Base-by-base conservation (phyloP, 192 early-diverging fungal genomes). In the Coemansia sp. region DNA sequence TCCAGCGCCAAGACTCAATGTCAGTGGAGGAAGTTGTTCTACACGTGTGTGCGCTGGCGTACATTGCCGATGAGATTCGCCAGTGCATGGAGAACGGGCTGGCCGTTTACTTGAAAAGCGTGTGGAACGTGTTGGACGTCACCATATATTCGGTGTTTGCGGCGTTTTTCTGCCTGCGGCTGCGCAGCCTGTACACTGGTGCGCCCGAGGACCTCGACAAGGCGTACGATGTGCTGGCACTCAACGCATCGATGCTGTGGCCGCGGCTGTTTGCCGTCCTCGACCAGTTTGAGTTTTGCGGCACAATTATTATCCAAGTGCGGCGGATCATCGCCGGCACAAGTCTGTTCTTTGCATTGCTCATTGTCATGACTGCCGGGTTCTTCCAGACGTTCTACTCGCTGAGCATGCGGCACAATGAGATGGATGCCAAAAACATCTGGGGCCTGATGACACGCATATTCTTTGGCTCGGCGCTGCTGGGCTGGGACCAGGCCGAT, bases 211-310 rank as follows among this genome's bases (percentile, higher is more conserved):
- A 76, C 25, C 43, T 76, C 5, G 73, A 76, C 60, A 70, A 67
- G 61, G 67, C 73, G 9, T 76, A 69, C 52, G 73, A 76, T 59
- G 68, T 76, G 2, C 47, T 76, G 14, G 67, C 73, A 23, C 54
- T 76, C 11, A 76, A 76, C 25, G 73, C 67, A 23, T 62, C 68
- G 19, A 76, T 76, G 68, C 64, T 76, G 24, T 76, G 73, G 73
- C 73, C 73, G 15, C 49, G 73, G 9, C 41, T 76, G 14, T 76
- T 76, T 59, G 62, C 73, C 0, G 73, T 76, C 4, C 64, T 76
- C 0, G 73, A 76, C 23, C 73, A 76, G 64, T 70, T 62, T 48
- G 73, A 76, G 60, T 76, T 76, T 45, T 76, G 64, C 48, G 73
- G 73, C 23, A 76, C 73, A 3, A 66, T 76, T 21, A 76, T 76